Conservation (phyloP, 345 rosid species). For the Litchi chinensis region DNA sequence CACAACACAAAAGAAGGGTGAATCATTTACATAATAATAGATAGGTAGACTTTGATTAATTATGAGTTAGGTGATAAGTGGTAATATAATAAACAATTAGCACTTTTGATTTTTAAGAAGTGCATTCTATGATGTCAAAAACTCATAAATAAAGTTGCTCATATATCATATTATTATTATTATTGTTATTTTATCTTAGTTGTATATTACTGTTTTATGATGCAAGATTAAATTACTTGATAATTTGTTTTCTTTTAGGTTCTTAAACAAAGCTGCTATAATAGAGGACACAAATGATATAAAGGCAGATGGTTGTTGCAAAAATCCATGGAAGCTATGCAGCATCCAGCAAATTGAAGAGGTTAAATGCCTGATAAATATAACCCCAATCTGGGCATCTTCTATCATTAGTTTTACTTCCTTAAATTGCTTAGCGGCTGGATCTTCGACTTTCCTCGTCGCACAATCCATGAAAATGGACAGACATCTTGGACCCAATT, state of each 20-base stretch:
- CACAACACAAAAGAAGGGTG: too few relatives aligned
- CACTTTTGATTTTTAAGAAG: too few relatives aligned
- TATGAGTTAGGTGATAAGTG: too few relatives aligned
- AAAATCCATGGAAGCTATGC: constrained; percentile 37
- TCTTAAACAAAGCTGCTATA: constrained; percentile 48
- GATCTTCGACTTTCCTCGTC: constrained; percentile 42
- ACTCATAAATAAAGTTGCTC: too few relatives aligned
- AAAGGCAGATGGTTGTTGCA: constrained; percentile 22
- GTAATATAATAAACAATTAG: too few relatives aligned
- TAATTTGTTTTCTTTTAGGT: constrained; percentile 20
- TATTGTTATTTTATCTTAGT: too few relatives aligned
- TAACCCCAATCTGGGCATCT: constrained; percentile 47
- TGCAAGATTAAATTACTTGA: too few relatives aligned
- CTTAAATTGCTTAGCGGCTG: constrained; percentile 1
- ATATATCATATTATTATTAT: too few relatives aligned
- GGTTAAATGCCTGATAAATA: constrained; percentile 41
- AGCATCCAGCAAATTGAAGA: constrained; percentile 49
- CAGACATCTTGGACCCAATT: constrained; percentile 38
- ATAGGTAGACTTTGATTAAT: too few relatives aligned
- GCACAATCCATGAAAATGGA: constrained; percentile 52
- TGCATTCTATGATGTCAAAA: too few relatives aligned
- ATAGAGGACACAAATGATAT: constrained; percentile 29
- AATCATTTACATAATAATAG: too few relatives aligned
- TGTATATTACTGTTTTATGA: too few relatives aligned
- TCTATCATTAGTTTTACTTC: constrained; percentile 45